Evolutionary conservation across 1,139 yeast species (phyloP).

Genomic region (Yamadazyma epiphylla): DNA sequence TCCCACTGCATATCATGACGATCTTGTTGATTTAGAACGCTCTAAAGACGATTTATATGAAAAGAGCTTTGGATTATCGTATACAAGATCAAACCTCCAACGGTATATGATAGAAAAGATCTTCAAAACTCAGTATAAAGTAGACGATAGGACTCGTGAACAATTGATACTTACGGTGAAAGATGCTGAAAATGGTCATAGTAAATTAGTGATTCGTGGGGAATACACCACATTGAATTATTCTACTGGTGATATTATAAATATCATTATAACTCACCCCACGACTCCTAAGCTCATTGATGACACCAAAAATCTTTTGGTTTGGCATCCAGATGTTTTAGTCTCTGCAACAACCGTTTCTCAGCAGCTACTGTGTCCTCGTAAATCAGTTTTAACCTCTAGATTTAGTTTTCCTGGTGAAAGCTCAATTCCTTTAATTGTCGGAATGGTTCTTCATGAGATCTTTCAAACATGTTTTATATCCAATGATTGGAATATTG

Average conservation of each 20-base stretch:
- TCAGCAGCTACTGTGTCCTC: slow-evolving; percentile 66
- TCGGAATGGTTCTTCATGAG: slow-evolving; percentile 79
- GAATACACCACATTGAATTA: slow-evolving; percentile 47
- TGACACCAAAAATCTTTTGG: slow-evolving; percentile 55
- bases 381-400: slow-evolving; percentile 63
- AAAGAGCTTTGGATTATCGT: slow-evolving; percentile 26
- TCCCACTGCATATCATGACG: slow-evolving; percentile 5
- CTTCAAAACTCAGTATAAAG: slow-evolving; percentile 26
- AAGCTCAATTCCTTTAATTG: slow-evolving; percentile 55
- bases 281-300: slow-evolving; percentile 44
- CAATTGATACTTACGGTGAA: slow-evolving; percentile 52
- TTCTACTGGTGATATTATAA: slow-evolving; percentile 51
- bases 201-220: slow-evolving; percentile 44
- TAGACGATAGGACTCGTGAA: slow-evolving; percentile 22
- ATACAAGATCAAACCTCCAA: slow-evolving; percentile 41
- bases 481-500: slow-evolving; percentile 36
- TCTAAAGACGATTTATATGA: slow-evolving; percentile 9
- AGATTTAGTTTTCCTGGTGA: slow-evolving; percentile 56
- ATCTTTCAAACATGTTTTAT: slow-evolving; percentile 68
- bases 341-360: slow-evolving; percentile 82
- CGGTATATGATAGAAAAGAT: slow-evolving; percentile 48
- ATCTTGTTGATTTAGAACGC: slow-evolving; percentile 4
- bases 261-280: slow-evolving; percentile 49
- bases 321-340: slow-evolving; percentile 81
- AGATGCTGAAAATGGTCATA: slow-evolving; percentile 24